phyloP scores from a whole-genome alignment of 169 alveolate species.

The Cryptosporidium ryanae region DNA sequence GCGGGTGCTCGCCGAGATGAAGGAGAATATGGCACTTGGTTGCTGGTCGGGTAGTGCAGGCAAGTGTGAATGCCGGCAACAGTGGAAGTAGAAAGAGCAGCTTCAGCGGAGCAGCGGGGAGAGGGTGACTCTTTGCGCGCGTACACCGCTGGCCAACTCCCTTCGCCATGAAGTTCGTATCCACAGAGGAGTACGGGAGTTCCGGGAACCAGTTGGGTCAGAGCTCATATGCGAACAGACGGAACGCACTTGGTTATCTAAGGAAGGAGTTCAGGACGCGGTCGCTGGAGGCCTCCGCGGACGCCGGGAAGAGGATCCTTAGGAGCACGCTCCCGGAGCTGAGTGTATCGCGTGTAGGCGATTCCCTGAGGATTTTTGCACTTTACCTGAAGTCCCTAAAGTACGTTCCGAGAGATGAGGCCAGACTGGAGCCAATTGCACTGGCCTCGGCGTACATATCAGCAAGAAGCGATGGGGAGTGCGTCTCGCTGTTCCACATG shows the following conservation, averaged over 20 bases:
- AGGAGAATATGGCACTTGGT: no score
- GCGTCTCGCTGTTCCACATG: constrained; percentile 18
- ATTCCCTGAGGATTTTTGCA: constrained; percentile 23
- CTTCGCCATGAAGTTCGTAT: no score
- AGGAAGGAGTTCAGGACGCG: constrained; percentile 30
- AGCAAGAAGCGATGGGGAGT: constrained; percentile 46
- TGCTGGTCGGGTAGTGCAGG: no score
- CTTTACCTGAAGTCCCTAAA: constrained; percentile 30
- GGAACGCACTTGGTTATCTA: constrained; percentile 21
- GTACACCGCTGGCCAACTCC: no score
- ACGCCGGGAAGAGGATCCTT: constrained; percentile 25
- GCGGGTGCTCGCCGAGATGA: no score
- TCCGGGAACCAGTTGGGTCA: no score
- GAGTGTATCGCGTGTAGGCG: constrained; percentile 26
- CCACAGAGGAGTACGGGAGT: no score
- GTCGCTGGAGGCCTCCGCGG: constrained; percentile 20
- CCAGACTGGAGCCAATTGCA: constrained; percentile 19
- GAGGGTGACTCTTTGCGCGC: no score
- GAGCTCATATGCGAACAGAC: constrained; percentile 11
- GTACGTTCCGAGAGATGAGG: neutral
- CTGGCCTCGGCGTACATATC: constrained; percentile 43
- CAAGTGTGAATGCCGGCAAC: no score
- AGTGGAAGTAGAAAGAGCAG: no score
- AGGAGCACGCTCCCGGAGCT: constrained; percentile 16
- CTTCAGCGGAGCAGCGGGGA: no score